A percentile compares a stretch with the other conserved stretches of the same genome.
These are phyloP conservation scores for Asterophora lycoperdoides DNA, from an alignment of 768 basidiomycete genomes.

Conservation along the genomic window DNA sequence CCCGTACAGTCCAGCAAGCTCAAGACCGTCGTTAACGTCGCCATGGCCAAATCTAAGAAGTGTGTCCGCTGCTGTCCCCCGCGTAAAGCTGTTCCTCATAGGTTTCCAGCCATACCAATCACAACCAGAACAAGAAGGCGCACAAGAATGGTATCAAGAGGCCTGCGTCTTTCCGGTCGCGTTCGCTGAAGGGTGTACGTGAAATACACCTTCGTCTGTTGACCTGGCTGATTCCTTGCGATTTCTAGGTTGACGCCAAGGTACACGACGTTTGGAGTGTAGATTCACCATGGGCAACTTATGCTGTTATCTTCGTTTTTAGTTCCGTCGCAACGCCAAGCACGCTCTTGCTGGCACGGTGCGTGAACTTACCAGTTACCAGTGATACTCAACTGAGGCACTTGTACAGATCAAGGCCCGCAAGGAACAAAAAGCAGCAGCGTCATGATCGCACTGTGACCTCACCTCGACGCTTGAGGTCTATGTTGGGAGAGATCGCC, in stretches of 20 bases:
- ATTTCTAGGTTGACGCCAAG: conserved; percentile 72
- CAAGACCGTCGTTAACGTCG: conserved; percentile 29
- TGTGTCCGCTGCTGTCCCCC: conserved; percentile 31
- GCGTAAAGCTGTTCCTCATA: background rate
- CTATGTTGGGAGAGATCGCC: conserved; percentile 11
- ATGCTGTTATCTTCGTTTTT: conserved; percentile 11
- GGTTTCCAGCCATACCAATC: conserved; percentile 72
- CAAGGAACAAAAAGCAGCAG: conserved; percentile 53
- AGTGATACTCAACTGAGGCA: conserved; percentile 5
- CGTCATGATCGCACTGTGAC: conserved; percentile 24
- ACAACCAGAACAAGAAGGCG: conserved; percentile 96
- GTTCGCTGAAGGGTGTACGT: conserved; percentile 91
- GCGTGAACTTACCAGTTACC: conserved; percentile 23
- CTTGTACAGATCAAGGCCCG: conserved; percentile 59
- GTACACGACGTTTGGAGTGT: conserved; percentile 30
- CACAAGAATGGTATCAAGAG: conserved; percentile 97
- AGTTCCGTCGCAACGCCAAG: conserved; percentile 86
- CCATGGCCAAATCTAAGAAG: conserved; percentile 99
- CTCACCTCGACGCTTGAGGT: conserved; percentile 7
- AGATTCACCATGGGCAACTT: conserved; percentile 1
- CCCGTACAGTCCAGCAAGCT: conserved; percentile 21
- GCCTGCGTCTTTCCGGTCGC: conserved; percentile 65
- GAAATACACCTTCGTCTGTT: conserved; percentile 5
- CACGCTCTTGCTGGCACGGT: conserved; percentile 74
- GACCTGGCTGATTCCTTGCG: conserved; percentile 3